Evolutionary conservation across 805 yeast species (phyloP).

Genomic region (Candida easanensis): DNA sequence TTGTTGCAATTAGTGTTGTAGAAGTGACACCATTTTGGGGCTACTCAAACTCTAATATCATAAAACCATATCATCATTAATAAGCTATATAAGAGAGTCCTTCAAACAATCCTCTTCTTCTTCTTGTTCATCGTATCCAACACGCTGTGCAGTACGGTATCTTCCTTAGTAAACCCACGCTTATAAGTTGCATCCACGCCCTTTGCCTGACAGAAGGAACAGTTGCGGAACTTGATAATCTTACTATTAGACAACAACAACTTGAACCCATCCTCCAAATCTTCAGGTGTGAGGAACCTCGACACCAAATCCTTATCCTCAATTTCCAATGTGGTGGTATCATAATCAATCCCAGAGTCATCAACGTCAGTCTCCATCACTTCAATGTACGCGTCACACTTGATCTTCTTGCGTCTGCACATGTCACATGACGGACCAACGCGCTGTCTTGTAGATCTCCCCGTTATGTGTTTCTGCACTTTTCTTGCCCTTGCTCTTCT

Average conservation of each 20-base stretch:
- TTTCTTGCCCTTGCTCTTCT: constrained; percentile 1
- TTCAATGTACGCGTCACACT: constrained; percentile 65
- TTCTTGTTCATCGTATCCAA: constrained; percentile 2
- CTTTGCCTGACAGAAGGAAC: constrained; percentile 16
- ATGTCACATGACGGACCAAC: constrained; percentile 74
- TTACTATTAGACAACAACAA: constrained; percentile 15
- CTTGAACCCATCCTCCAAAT: constrained; percentile 9
- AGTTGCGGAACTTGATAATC: constrained; percentile 20
- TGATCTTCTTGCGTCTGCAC: constrained; percentile 66
- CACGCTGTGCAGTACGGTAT: constrained; percentile 8
- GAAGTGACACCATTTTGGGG: no score
- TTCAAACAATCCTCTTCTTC: background rate
- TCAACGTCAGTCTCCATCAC: constrained; percentile 29
- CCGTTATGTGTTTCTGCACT: constrained; percentile 14
- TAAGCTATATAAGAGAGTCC: no score
- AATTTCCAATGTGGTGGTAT: background rate
- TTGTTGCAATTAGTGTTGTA: no score
- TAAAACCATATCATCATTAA: no score
- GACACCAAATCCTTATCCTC: no score
- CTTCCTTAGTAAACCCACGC: constrained; percentile 23
- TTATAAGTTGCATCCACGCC: constrained; percentile 10
- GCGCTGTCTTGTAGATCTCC: constrained; percentile 48
- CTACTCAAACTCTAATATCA: no score
- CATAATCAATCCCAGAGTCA: background rate
- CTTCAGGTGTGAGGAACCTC: constrained; percentile 4